phyloP scores from a whole-genome alignment of 768 basidiomycete genomes.

The Suillus americanus region DNA sequence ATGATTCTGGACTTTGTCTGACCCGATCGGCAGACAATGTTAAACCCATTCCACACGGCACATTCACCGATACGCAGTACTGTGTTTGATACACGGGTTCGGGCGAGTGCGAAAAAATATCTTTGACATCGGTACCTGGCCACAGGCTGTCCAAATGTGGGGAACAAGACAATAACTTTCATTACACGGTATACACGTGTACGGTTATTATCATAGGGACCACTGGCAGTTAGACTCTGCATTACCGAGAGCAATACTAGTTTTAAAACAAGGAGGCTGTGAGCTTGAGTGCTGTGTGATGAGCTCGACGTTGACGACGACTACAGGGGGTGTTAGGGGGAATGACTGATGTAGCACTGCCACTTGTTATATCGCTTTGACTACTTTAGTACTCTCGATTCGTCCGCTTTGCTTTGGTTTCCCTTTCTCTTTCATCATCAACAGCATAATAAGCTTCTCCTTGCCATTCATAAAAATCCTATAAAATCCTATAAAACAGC shows the following conservation, averaged over 20 bases:
- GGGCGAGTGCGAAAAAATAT: constrained; percentile 84
- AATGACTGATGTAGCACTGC: constrained; percentile 6
- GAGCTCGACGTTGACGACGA: background rate
- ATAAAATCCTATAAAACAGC: constrained; percentile 12
- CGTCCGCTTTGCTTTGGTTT: constrained; percentile 29
- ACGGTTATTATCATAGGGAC: background rate
- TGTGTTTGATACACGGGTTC: constrained; percentile 81
- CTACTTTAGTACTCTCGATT: constrained; percentile 24
- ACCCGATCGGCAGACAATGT: constrained; percentile 54
- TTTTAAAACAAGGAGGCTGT: background rate
- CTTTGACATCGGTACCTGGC: constrained; percentile 39
- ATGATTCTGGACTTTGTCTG: background rate
- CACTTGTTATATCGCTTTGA: background rate
- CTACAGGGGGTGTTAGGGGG: background rate
- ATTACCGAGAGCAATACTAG: background rate
- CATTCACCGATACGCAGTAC: constrained; percentile 79
- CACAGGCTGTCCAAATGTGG: background rate
- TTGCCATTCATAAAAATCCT: constrained; percentile 10
- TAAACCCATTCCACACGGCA: constrained; percentile 97
- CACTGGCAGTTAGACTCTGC: background rate
- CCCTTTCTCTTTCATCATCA: constrained; percentile 21
- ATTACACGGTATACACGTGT: background rate
- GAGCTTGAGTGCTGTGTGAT: background rate
- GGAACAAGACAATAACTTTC: constrained; percentile 1
- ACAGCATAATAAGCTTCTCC: constrained; percentile 12